Conservation (phyloP, 345 rosid genomes). For the Psidium friedrichsthalianum region DNA sequence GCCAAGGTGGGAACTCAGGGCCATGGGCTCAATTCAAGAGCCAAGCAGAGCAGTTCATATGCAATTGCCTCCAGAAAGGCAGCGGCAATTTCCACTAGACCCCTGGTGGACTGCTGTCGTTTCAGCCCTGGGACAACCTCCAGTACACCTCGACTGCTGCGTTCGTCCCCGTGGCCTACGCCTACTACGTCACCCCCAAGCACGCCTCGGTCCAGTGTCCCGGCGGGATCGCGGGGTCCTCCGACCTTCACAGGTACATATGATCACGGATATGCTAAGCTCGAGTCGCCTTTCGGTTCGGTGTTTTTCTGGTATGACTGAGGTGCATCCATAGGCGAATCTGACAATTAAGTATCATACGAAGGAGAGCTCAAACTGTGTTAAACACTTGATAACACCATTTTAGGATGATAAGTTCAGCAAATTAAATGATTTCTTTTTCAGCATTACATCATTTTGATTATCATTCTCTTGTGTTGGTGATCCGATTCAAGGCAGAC, state of each 20-base stretch:
- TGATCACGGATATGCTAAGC: neutral
- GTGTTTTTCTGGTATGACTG: neutral
- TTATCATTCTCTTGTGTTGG: neutral
- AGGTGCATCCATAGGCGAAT: neutral
- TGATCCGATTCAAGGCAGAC: slow-evolving; percentile 8
- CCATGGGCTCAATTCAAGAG: slow-evolving; percentile 16
- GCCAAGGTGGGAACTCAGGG: neutral
- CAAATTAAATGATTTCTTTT: neutral
- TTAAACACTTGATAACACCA: neutral
- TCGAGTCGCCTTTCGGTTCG: neutral
- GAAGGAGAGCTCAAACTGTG: neutral
- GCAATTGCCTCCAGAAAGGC: slow-evolving; percentile 36
- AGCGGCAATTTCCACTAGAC: slow-evolving; percentile 17
- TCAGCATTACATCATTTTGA: neutral
- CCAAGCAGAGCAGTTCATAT: slow-evolving; percentile 39
- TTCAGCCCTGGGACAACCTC: slow-evolving; percentile 19
- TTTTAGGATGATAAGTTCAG: neutral
- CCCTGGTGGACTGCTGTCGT: slow-evolving; percentile 24
- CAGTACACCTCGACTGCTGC: slow-evolving; percentile 17
- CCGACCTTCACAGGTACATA: slow-evolving; percentile 36
- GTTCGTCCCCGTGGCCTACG: slow-evolving; percentile 12
- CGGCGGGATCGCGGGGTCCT: slow-evolving; percentile 11
- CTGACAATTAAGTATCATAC: neutral
- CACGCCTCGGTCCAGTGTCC: slow-evolving; percentile 21
- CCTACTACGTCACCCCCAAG: slow-evolving; percentile 17